Base-by-base conservation (phyloP, 208 protist genomes). In the Trypanosoma vivax region DNA sequence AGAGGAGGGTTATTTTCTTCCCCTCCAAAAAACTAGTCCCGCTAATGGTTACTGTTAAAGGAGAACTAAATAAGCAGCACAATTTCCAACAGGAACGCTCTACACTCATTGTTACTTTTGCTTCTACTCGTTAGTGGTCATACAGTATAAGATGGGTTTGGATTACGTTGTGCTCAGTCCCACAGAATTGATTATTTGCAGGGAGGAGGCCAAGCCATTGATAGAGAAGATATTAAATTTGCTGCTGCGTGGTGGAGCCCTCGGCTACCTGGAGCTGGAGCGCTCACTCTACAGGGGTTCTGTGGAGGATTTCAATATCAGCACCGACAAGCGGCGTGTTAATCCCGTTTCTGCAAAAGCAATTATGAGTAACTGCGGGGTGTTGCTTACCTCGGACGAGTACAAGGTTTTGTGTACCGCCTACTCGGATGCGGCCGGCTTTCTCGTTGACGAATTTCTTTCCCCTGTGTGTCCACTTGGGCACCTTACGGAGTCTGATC, bases 361-460 rank as follows among this genome's bases (percentile, higher is more conserved):
- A 6, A 73, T 83, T 53, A 56, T 88, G 5, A 30, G 49, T 0
- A 18, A 72, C 28, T 82, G 63, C 46, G 86, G 86, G 4, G 67
- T 93, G 14, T 30, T 90, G 50, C 55, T 90, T 25, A 69, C 50
- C 9, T 25, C 76, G 14, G 72, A 75, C 1, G 65, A 93, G 60
- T 73, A 76, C 56, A 62, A 54, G 11, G 31, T 24, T 11, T 63
- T 90, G 31, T 57, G 72, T 5, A 50, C 73, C 1, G 86, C 73
- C 21, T 90, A 80, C 64, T 78, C 70, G 43, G 87, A 94, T 62
- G 45, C 74, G 18, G 81, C 86, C 2, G 87, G 87, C 18, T 88
- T 89, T 57, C 55, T 89, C 23, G 56, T 81, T 9, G 79, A 85
- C 50, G 49, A 60, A 5, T 70, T 76, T 28, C 47, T 79, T 29